Conservation (phyloP, 306 rosid species). For the Medicago ruthenica region DNA sequence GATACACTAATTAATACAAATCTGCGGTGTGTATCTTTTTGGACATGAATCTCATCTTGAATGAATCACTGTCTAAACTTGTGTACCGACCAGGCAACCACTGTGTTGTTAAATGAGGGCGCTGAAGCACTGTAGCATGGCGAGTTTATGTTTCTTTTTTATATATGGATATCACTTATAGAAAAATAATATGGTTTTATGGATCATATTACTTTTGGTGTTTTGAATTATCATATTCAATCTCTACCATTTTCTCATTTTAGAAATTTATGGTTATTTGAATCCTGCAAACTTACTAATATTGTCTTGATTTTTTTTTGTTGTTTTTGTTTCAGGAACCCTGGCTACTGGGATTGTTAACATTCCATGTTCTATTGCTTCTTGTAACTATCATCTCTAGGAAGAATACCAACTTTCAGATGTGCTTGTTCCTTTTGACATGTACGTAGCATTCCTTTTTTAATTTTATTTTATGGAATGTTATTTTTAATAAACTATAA, state of each 20-base stretch:
- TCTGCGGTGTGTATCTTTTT: no score
- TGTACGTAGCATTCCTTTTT: constrained; percentile 54
- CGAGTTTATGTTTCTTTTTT: neutral
- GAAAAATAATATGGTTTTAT: constrained; percentile 4
- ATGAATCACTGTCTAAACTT: no score
- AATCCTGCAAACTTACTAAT: constrained; percentile 5
- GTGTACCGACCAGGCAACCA: no score
- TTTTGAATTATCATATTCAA: constrained; percentile 13
- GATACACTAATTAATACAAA: no score
- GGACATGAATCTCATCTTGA: no score
- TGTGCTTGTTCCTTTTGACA: constrained; percentile 78
- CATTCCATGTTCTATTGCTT: constrained; percentile 62
- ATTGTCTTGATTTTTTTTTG: neutral
- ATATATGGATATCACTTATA: neutral
- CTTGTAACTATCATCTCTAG: constrained; percentile 62
- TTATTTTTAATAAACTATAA: constrained; percentile 1
- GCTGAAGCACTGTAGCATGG: no score
- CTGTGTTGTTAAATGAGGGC: no score
- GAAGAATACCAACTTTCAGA: constrained; percentile 81
- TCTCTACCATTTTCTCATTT: neutral
- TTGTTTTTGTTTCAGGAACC: constrained; percentile 69
- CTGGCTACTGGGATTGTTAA: constrained; percentile 71
- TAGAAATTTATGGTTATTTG: neutral
- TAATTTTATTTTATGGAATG: constrained; percentile 2
- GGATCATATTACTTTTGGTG: neutral